Conservation (phyloP, 106 monocot genomes). For the Hemerocallis citrina region DNA sequence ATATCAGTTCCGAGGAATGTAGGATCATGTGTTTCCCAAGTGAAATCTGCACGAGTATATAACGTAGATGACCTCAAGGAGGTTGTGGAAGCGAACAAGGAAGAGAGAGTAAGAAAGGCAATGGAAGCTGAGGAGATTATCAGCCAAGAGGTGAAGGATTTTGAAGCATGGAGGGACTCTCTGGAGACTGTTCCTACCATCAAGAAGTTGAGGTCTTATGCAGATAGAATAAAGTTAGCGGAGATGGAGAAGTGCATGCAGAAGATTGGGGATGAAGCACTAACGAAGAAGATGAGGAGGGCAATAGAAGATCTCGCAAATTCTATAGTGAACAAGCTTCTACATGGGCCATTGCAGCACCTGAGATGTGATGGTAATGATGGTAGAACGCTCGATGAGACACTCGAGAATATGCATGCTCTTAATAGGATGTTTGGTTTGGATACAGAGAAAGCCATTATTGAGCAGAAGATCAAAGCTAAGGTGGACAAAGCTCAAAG, state of each 20-base stretch:
- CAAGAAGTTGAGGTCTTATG: constrained; percentile 87
- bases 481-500: constrained; percentile 79
- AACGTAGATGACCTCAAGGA: constrained; percentile 98
- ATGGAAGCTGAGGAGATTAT: constrained; percentile 88
- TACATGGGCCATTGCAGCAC: constrained; percentile 92
- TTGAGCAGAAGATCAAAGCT: constrained; percentile 92
- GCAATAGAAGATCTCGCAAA: constrained; percentile 78
- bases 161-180: constrained; percentile 93
- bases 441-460: constrained; percentile 71
- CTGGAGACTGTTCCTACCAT: constrained; percentile 98
- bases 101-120: constrained; percentile 80
- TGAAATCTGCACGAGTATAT: constrained; percentile 41
- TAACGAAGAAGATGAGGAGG: constrained; percentile 71
- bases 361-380: constrained; percentile 87
- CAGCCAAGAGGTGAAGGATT: constrained; percentile 55
- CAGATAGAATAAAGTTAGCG: constrained; percentile 60
- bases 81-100: constrained; percentile 93
- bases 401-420: constrained; percentile 94
- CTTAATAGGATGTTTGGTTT: constrained; percentile 93
- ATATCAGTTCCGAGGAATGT: constrained; percentile 96
- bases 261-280: constrained; percentile 63
- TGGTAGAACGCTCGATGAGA: constrained; percentile 76
- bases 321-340: constrained; percentile 88
- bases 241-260: constrained; percentile 82
- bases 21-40: constrained; percentile 45